Percentiles rank a stretch among this genome's conserved stretches.
These are phyloP conservation scores for Ganoderma lucidum DNA, from an alignment of 1,284 basidiomycete genomes.

Conservation along the genomic window DNA sequence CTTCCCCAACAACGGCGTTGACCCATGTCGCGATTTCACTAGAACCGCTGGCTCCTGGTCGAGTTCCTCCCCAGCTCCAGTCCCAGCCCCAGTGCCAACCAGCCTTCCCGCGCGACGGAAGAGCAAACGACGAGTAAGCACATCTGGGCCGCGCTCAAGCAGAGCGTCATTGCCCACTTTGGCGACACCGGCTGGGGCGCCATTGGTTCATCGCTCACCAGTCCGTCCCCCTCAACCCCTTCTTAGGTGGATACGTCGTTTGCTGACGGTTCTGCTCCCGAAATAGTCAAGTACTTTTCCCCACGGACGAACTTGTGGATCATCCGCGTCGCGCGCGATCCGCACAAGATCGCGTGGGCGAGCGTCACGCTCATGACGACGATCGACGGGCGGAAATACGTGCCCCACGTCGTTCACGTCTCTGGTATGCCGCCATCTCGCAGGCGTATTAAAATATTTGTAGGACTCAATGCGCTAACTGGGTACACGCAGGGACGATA, in stretches of 20 bases:
- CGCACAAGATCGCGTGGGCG: conserved; percentile 78
- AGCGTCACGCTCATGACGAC: conserved; percentile 68
- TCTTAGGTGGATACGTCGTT: not conserved
- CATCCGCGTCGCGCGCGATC: conserved; percentile 79
- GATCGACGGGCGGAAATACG: conserved; percentile 62
- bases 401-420: conserved; percentile 78
- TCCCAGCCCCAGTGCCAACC: conserved; percentile 9
- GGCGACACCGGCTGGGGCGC: conserved; percentile 85
- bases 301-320: conserved; percentile 81
- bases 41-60: conserved; percentile 84
- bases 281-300: conserved; percentile 82
- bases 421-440: conserved; percentile 60
- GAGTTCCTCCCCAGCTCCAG: conserved; percentile 66
- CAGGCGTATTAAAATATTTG: too few species aligned
- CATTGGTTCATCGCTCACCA: conserved; percentile 70
- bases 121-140: conserved; percentile 53
- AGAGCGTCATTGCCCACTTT: conserved; percentile 76
- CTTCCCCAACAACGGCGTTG: not conserved
- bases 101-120: conserved; percentile 2
- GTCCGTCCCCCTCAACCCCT: conserved; percentile 45
- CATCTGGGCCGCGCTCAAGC: conserved; percentile 71
- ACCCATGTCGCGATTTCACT: not conserved
- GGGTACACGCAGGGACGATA: conserved; percentile 65
- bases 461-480: too few species aligned
- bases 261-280: not conserved